Evolutionary conservation across 164 flowering plant species (phyloP), one percentile per base, ranked within the genome.

Genomic region (Cinnamomum micranthum): DNA sequence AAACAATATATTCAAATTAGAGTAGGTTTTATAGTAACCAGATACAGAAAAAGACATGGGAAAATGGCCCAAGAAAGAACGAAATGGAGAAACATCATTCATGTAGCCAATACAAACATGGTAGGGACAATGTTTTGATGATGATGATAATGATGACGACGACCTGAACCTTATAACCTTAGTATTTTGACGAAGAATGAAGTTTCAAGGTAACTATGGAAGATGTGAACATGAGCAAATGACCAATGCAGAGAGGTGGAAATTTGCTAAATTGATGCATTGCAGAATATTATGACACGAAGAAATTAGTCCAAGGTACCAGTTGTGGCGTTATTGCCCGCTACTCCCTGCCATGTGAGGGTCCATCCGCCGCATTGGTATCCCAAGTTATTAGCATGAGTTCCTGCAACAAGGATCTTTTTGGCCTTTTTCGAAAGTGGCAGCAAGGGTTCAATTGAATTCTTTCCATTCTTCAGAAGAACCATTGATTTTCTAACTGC

Each of bases 321-420:
- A 2, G 4, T 20, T 15, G 85, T 82, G 35, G 50, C 65, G 58
- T 80, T 59, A 68, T 80, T 82, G 15, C 85, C 85, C 12, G 59
- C 24, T 31, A 65, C 65, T 27, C 85, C 83, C 51, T 83, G 83
- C 82, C 85, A 83, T 23, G 58, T 4, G 59, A 78, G 75, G 5
- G 85, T 81, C 85, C 83, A 83, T 6, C 85, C 85, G 1, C 85
- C 85, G 58, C 85, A 83, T 62, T 83, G 85, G 59, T 72, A 78
- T 3, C 85, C 83, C 78, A 83, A 75, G 69, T 83, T 79, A 52
- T 81, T 72, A 15, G 83, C 85, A 59, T 83, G 83, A 68, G 50
- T 75, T 66, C 85, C 84, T 1, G 82, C 84, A 7, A 83, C 82
- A 15, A 83, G 85, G 50, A 83, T 79, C 79, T 77, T 83, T 12